These are phyloP conservation scores for Rosa lucieae DNA, from an alignment of 306 rosid genomes.

Conservation along the genomic window DNA sequence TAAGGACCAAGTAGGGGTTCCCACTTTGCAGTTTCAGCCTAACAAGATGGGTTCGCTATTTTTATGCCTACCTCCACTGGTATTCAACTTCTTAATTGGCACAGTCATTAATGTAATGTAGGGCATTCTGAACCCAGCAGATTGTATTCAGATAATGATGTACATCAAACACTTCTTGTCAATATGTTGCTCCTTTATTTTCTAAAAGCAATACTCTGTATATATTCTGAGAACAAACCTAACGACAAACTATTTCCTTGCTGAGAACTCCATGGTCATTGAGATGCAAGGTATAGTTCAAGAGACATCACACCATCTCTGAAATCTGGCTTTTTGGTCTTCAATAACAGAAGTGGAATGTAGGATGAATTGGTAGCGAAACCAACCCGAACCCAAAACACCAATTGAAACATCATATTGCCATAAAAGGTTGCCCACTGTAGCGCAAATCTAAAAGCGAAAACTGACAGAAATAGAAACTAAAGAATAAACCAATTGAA, in stretches of 20 bases:
- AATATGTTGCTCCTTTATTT: neutral
- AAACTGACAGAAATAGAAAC: constrained; percentile 3
- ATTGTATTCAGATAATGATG: neutral
- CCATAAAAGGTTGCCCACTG: neutral
- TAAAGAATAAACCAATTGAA: neutral
- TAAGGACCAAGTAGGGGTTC: no score
- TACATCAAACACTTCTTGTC: neutral
- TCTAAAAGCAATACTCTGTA: neutral
- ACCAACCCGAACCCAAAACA: neutral
- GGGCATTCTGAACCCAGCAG: neutral
- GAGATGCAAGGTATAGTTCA: neutral
- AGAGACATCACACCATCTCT: neutral
- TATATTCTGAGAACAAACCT: neutral
- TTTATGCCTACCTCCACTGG: neutral
- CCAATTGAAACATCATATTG: neutral
- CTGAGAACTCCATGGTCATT: neutral
- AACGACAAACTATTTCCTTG: neutral
- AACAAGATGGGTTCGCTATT: neutral
- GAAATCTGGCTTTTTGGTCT: neutral
- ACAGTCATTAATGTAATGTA: neutral
- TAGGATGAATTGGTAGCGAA: neutral
- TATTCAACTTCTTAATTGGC: neutral
- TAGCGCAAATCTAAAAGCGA: neutral
- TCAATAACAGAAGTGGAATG: neutral
- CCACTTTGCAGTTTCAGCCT: neutral